Evolutionary conservation across 495 filamentous ascomycete species (phyloP).

Genomic region (Ascodesmis nigricans): DNA sequence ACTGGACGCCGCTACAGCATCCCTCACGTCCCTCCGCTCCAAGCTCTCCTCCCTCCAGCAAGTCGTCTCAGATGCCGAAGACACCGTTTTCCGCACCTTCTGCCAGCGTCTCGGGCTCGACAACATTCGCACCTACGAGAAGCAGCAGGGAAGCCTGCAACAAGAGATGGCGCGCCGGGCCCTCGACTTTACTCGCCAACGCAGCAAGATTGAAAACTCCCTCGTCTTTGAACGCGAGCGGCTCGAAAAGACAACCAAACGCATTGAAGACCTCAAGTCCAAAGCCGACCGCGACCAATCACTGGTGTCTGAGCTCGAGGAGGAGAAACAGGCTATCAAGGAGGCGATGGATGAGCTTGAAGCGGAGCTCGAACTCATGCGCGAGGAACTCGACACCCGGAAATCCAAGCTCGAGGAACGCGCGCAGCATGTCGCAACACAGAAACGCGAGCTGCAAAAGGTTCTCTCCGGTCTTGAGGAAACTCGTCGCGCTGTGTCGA

Average conservation of each 20-base stretch:
- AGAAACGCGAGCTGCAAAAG: slow-evolving; percentile 67
- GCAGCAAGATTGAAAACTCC: slow-evolving; percentile 53
- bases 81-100: slow-evolving; percentile 71
- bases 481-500: slow-evolving; percentile 53
- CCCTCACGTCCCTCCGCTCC: slow-evolving; percentile 41
- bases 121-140: slow-evolving; percentile 80
- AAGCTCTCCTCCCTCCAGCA: slow-evolving; percentile 45
- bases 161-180: slow-evolving; percentile 73
- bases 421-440: slow-evolving; percentile 52
- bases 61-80: slow-evolving; percentile 68
- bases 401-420: slow-evolving; percentile 43
- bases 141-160: slow-evolving; percentile 73
- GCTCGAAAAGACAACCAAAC: slow-evolving; percentile 41
- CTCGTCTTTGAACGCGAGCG: slow-evolving; percentile 56
- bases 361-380: slow-evolving; percentile 54
- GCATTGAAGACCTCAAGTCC: slow-evolving; percentile 44
- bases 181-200: slow-evolving; percentile 66
- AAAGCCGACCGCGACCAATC: slow-evolving; percentile 40
- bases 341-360: slow-evolving; percentile 46
- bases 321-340: slow-evolving; percentile 51
- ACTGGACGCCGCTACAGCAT: slow-evolving; percentile 44
- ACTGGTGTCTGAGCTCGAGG: slow-evolving; percentile 44
- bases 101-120: slow-evolving; percentile 70
- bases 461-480: slow-evolving; percentile 59
- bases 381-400: slow-evolving; percentile 44